Base-by-base conservation (phyloP, 2,329 filamentous ascomycete genomes). In the Leptosphaerulina australis region DNA sequence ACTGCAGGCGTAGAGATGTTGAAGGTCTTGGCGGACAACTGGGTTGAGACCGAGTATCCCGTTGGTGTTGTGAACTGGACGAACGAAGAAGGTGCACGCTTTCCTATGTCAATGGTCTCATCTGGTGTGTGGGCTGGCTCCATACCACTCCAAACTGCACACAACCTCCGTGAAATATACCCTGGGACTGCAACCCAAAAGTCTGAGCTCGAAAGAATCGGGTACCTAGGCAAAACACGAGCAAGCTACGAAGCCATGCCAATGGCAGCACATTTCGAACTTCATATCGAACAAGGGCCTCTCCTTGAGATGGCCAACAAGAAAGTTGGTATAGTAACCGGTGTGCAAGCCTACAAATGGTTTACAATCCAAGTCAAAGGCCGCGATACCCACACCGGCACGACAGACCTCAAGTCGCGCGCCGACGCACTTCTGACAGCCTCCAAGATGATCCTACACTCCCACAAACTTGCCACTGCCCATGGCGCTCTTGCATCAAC, bases 281-380 rank as follows among this genome's bases (percentile, higher is more conserved):
- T 94, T 8, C 90, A 94, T 66, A 93, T 93, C 44, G 90, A 95
- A 68, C 91, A 95, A 68, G 89, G 89, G 0, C 88, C 89, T 0
- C 83, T 90, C 25, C 79, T 95, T 1, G 85, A 92, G 63, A 79
- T 79, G 12, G 78, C 81, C 21, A 74, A 79, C 20, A 80, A 85
- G 57, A 84, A 85, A 44, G 80, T 93, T 41, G 86, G 87, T 17
- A 80, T 89, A 5, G 88, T 92, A 4, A 81, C 82, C 24, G 88
- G 87, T 2, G 88, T 88, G 1, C 88, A 91, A 67, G 86, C 86
- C 4, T 91, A 89, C 69, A 83, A 84, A 50, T 91, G 88, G 88
- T 85, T 85, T 68, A 87, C 83, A 0, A 70, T 91, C 28, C 83
- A 81, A 5, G 80, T 91, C 2, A 76, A 76, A 8, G 88, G 88